phyloP scores from a whole-genome alignment of 306 rosid genomes.

The Astragalus membranaceus region DNA sequence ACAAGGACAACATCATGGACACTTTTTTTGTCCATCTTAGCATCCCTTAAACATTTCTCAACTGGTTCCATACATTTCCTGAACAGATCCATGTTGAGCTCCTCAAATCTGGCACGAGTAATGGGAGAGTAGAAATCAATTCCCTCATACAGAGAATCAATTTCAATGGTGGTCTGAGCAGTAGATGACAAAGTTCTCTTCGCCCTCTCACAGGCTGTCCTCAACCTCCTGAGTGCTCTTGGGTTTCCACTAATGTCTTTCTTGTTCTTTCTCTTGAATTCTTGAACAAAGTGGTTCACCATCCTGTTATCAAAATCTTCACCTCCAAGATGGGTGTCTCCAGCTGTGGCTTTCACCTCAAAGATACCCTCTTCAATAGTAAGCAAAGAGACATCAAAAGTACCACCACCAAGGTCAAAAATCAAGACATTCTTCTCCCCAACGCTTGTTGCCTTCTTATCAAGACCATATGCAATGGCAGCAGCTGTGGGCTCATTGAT shows the following conservation, averaged over 20 bases:
- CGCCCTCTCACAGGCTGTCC: constrained; percentile 39
- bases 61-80: constrained; percentile 68
- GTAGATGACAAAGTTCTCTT: constrained; percentile 34
- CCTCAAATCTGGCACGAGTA: constrained; percentile 66
- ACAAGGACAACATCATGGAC: constrained; percentile 62
- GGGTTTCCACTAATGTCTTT: constrained; percentile 64
- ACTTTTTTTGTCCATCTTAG: constrained; percentile 60
- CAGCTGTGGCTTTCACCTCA: constrained; percentile 72
- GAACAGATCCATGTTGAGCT: constrained; percentile 61
- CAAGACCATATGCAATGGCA: constrained; percentile 67
- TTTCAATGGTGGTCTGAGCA: constrained; percentile 34
- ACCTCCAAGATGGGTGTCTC: constrained; percentile 71
- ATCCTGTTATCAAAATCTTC: constrained; percentile 37
- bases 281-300: constrained; percentile 65
- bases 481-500: constrained; percentile 60
- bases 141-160: constrained; percentile 55
- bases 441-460: constrained; percentile 69
- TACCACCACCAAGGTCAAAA: constrained; percentile 63
- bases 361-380: constrained; percentile 73
- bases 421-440: constrained; percentile 69
- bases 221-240: constrained; percentile 59
- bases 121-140: constrained; percentile 58
- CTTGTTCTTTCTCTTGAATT: constrained; percentile 68
- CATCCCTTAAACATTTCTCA: constrained; percentile 65
- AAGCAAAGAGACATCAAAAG: constrained; percentile 51